Evolutionary conservation across 768 basidiomycete species (phyloP).

Genomic region (Paxillus rubicundulus): DNA sequence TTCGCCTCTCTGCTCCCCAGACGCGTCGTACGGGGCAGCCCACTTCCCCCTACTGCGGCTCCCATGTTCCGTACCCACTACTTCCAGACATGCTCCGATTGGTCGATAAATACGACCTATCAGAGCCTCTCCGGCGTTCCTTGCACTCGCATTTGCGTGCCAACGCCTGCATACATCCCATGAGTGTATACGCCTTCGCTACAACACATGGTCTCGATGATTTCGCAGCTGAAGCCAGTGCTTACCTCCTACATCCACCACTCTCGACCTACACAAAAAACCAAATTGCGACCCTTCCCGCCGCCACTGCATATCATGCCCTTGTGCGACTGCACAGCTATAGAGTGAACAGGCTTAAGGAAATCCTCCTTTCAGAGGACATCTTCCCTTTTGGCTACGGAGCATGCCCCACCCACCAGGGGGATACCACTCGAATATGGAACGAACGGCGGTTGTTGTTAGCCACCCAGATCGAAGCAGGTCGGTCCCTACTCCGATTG

Average conservation of each 20-base stretch:
- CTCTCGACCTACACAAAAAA: conserved; percentile 51
- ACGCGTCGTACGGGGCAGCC: conserved; percentile 31
- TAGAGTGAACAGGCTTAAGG: conserved; percentile 51
- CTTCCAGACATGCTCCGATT: conserved; percentile 55
- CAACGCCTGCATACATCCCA: conserved; percentile 47
- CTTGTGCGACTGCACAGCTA: conserved; percentile 57
- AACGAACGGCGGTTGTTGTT: conserved; percentile 46
- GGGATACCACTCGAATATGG: conserved; percentile 48
- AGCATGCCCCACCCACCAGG: conserved; percentile 50
- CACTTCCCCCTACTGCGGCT: conserved; percentile 33
- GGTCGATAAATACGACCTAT: conserved; percentile 65
- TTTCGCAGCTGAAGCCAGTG: conserved; percentile 57
- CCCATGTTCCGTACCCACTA: conserved; percentile 64
- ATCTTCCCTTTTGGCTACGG: conserved; percentile 77
- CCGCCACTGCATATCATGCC: conserved; percentile 61
- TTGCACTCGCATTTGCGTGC: conserved; percentile 53
- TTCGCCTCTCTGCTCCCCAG: conserved; percentile 24
- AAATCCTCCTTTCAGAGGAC: conserved; percentile 53
- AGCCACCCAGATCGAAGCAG: conserved; percentile 49
- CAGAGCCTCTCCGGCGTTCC: conserved; percentile 40
- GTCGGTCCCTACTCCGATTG: conserved; percentile 28
- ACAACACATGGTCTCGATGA: conserved; percentile 39
- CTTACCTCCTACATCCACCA: conserved; percentile 52
- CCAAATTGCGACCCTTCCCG: conserved; percentile 53
- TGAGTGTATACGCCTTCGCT: conserved; percentile 64